A percentile compares a stretch with the other conserved stretches of the same genome.
Evolutionary conservation across 2,329 filamentous ascomycete species (phyloP).

Genomic region (Trichoderma citrinoviride): DNA sequence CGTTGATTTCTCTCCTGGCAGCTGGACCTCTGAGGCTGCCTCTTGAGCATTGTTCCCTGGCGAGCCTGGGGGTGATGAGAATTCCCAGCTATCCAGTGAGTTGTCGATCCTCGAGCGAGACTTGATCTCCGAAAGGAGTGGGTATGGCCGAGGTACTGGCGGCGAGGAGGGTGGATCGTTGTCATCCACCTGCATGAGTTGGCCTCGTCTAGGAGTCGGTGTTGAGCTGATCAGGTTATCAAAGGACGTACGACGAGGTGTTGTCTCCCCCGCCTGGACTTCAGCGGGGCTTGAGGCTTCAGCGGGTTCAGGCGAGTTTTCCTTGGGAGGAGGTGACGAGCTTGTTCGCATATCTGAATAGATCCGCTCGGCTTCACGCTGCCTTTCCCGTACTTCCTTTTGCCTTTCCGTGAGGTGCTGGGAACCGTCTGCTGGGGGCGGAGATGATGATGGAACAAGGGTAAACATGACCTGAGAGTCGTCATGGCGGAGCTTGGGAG

Average conservation of each 20-base stretch:
- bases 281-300: conserved; percentile 12
- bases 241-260: conserved; percentile 47
- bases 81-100: conserved; percentile 47
- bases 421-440: conserved; percentile 55
- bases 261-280: conserved; percentile 37
- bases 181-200: conserved; percentile 47
- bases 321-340: conserved; percentile 27
- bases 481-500: conserved; percentile 66
- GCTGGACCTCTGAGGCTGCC: conserved; percentile 22
- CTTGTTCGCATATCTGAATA: conserved; percentile 67
- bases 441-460: conserved; percentile 59
- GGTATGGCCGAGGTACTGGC: conserved; percentile 52
- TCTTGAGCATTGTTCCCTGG: conserved; percentile 40
- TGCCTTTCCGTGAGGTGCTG: conserved; percentile 78
- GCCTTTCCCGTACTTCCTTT: conserved; percentile 71
- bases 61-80: conserved; percentile 58
- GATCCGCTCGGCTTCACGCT: conserved; percentile 63
- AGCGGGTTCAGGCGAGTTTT: conserved; percentile 23
- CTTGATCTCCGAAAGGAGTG: conserved; percentile 51
- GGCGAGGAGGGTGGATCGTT: conserved; percentile 59
- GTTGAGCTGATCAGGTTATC: conserved; percentile 58
- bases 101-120: conserved; percentile 43
- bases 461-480: conserved; percentile 81
- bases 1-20: conserved; percentile 20
- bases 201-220: conserved; percentile 58